These are phyloP conservation scores for Trametes cinnabarina DNA, from an alignment of 768 basidiomycete species.

Conservation along the genomic window DNA sequence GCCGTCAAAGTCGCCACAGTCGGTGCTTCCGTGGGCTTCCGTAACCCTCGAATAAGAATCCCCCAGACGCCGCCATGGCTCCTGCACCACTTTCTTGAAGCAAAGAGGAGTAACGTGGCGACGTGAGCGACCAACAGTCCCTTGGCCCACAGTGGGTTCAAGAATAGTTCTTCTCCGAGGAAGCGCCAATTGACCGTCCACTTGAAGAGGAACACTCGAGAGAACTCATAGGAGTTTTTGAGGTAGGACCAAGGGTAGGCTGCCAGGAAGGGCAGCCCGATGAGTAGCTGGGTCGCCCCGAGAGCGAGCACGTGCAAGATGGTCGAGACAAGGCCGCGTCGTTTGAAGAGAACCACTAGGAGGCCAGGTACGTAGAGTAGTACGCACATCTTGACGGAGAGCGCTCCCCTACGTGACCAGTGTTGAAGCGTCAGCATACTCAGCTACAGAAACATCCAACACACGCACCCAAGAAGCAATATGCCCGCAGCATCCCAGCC, in stretches of 20 bases:
- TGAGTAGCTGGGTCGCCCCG: slow-evolving; percentile 49
- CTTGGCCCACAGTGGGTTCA: slow-evolving; percentile 58
- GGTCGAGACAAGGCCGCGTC: slow-evolving; percentile 55
- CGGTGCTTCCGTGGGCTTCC: slow-evolving; percentile 50
- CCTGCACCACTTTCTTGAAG: slow-evolving; percentile 72
- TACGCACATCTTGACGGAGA: slow-evolving; percentile 95
- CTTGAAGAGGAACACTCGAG: slow-evolving; percentile 85
- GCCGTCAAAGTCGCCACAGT: slow-evolving; percentile 46
- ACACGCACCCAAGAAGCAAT: slow-evolving; percentile 68
- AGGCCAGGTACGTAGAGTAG: slow-evolving; percentile 89
- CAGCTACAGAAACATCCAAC: background rate
- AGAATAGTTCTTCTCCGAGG: slow-evolving; percentile 71
- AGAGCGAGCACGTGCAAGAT: slow-evolving; percentile 49
- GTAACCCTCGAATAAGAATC: slow-evolving; percentile 55
- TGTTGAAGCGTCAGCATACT: background rate
- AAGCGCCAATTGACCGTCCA: slow-evolving; percentile 99
- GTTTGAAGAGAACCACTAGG: slow-evolving; percentile 77
- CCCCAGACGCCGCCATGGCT: slow-evolving; percentile 62
- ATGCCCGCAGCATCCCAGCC: slow-evolving; percentile 61
- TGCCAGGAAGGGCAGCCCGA: slow-evolving; percentile 71
- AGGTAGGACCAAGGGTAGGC: slow-evolving; percentile 65
- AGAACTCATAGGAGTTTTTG: slow-evolving; percentile 78
- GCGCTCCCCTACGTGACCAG: slow-evolving; percentile 52
- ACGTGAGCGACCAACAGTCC: slow-evolving; percentile 68
- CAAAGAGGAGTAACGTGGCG: slow-evolving; percentile 59